phyloP scores from a whole-genome alignment of 1,139 yeast species.

The Nadsonia starkeyi-henricii region DNA sequence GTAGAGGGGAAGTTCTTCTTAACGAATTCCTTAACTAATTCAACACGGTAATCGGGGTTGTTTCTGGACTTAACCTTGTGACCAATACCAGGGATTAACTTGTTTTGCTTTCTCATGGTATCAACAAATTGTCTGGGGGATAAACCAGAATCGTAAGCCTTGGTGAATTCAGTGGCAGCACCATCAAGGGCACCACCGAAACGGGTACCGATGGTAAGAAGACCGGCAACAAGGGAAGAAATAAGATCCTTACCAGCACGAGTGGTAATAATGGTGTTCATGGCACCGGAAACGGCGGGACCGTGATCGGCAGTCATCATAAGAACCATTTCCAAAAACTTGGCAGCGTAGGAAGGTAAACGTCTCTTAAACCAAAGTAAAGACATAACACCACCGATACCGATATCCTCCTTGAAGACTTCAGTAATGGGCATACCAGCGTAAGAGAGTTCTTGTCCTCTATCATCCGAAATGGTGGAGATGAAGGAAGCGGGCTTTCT shows the following conservation, averaged over 20 bases:
- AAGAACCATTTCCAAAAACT: conserved; percentile 34
- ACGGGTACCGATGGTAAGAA: conserved; percentile 32
- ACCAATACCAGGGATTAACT: conserved; percentile 34
- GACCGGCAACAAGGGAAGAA: conserved; percentile 32
- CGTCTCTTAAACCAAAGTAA: conserved; percentile 34
- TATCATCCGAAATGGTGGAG: conserved; percentile 34
- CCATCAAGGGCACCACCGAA: conserved; percentile 37
- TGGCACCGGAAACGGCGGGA: conserved; percentile 35
- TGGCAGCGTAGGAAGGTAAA: conserved; percentile 30
- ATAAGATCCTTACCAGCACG: conserved; percentile 35
- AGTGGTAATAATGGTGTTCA: conserved; percentile 35
- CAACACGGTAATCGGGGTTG: conserved; percentile 36
- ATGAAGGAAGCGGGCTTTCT: conserved; percentile 36
- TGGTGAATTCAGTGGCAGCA: conserved; percentile 33
- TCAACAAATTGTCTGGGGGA: conserved; percentile 34
- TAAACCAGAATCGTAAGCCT: conserved; percentile 31
- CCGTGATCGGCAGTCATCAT: conserved; percentile 38
- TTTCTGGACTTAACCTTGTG: conserved; percentile 35
- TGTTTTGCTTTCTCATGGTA: conserved; percentile 33
- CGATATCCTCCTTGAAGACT: conserved; percentile 34
- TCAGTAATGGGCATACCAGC: conserved; percentile 36
- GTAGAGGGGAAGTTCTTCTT: conserved; percentile 33
- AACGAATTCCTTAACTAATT: conserved; percentile 33
- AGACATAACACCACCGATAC: conserved; percentile 36
- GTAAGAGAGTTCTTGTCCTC: conserved; percentile 33